Evolutionary conservation across 2,329 filamentous ascomycete genomes (phyloP), one percentile per base, ranked within the genome.

Genomic region (Magnaporthales sp.): DNA sequence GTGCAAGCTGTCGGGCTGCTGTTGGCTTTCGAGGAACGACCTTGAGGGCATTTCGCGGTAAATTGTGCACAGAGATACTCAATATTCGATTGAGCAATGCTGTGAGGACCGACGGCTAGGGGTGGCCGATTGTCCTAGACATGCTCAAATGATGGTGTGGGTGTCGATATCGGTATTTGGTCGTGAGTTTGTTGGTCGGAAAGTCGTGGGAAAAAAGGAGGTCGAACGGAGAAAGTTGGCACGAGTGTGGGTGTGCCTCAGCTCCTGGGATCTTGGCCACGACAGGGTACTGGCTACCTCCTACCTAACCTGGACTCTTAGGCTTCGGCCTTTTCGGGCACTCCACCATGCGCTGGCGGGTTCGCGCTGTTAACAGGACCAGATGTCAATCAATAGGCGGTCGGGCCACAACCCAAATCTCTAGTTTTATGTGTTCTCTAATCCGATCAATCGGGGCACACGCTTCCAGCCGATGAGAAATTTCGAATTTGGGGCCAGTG

Each of bases 1-100:
- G 70, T 75, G 76, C 70, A 77, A 75, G 75, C 75, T 78, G 69
- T 80, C 76, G 75, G 32, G 64, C 56, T 66, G 63, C 26, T 64
- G 62, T 51, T 60, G 56, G 56, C 56, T 60, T 60, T 60, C 56
- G 56, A 60, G 22, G 10, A 60, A 60, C 11, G 56, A 60, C 56
- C 56, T 60, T 24, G 56, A 60, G 56, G 56, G 56, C 56, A 60
- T 60, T 60, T 60, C 56, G 56, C 13, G 56, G 56, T 27, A 27
- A 9, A 27, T 26, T 24, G 13, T 29, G 56, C 26, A 60, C 56
- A 60, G 11, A 38, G 27, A 66, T 66, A 60, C 64, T 66, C 54
- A n/a, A 46, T 51, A 64, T n/a, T 26, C 6, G 32, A 11, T 46
- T 64, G 62, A 51, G 30, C 62, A 46, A 64, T 64, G 31, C 19